Conservation (phyloP, 192 early-diverging fungal genomes). For the Paraglomus brasilianum region DNA sequence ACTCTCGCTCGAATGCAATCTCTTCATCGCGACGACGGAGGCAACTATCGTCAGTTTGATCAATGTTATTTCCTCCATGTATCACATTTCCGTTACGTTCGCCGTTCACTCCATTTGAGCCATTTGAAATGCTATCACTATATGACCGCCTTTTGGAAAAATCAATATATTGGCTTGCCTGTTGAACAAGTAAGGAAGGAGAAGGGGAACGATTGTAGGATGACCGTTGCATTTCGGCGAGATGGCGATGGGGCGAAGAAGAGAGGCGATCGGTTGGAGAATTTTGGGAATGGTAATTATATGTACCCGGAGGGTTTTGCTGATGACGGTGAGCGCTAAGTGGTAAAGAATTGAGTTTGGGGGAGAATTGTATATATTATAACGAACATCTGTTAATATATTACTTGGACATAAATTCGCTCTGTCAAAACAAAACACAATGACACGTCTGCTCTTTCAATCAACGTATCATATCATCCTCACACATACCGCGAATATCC, state of each 20-base stretch:
- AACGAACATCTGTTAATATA: too few species aligned
- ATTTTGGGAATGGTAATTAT: conserved; percentile 16
- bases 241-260: conserved; percentile 35
- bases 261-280: conserved; percentile 19
- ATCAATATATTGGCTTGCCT: background rate
- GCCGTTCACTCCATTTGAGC: background rate
- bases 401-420: too few species aligned
- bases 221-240: conserved; percentile 34
- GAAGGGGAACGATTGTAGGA: conserved; percentile 30
- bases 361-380: background rate
- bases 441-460: too few species aligned
- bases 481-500: too few species aligned
- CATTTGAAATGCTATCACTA: background rate
- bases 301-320: conserved; percentile 28
- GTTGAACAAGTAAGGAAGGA: conserved; percentile 27
- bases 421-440: too few species aligned
- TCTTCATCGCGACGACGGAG: conserved; percentile 49
- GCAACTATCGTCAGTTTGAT: conserved; percentile 30
- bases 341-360: conserved; percentile 25
- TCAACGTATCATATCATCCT: too few species aligned
- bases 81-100: background rate
- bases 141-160: conserved; percentile 20
- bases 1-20: conserved; percentile 62
- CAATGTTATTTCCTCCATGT: background rate
- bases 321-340: conserved; percentile 3